Conservation (phyloP, 1,284 basidiomycete species). For the Anthracocystis walkeri region DNA sequence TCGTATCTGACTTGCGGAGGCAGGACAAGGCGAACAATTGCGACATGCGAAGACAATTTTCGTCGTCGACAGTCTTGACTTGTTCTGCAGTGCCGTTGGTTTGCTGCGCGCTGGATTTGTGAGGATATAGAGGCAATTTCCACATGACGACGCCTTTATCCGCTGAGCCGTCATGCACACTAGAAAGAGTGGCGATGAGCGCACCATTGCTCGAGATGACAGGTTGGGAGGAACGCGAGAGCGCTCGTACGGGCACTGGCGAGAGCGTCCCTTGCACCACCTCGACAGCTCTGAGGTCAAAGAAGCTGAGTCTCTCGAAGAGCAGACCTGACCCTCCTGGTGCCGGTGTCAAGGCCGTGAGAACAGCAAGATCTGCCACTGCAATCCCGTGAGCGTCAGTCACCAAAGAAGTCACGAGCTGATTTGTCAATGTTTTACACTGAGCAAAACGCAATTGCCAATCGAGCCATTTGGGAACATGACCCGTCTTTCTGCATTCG, state of each 20-base stretch:
- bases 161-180: background rate
- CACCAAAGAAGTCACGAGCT: constrained; percentile 35
- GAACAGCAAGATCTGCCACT: constrained; percentile 12
- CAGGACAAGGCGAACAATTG: constrained; percentile 27
- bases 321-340: constrained; percentile 9
- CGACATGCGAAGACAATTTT: background rate
- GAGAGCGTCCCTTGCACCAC: background rate
- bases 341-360: constrained; percentile 19
- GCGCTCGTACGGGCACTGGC: constrained; percentile 23
- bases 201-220: constrained; percentile 42
- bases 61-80: background rate
- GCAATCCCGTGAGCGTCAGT: constrained; percentile 19
- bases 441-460: constrained; percentile 35
- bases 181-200: constrained; percentile 23
- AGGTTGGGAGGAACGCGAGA: constrained; percentile 22
- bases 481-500: constrained; percentile 46
- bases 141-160: constrained; percentile 25
- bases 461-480: constrained; percentile 34
- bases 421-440: constrained; percentile 13
- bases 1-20: constrained; percentile 33
- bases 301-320: constrained; percentile 26
- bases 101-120: background rate
- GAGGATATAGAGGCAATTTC: constrained; percentile 18
- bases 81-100: background rate
- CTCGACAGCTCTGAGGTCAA: constrained; percentile 21